phyloP scores from a whole-genome alignment of 179 eudicot genomes.

The Drosera spatulata region DNA sequence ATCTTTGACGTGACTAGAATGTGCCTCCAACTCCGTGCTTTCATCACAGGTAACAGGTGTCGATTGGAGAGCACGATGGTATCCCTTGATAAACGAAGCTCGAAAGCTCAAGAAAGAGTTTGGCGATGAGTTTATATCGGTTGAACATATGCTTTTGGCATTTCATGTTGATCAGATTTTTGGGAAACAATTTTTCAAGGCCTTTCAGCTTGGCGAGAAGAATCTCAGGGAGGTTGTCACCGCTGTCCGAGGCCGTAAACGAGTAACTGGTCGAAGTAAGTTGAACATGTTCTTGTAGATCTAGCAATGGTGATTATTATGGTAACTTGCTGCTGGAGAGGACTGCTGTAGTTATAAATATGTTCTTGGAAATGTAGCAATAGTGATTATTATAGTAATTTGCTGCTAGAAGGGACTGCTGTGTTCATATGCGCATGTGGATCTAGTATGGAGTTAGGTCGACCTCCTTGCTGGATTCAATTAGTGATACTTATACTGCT shows the following conservation, averaged over 20 bases:
- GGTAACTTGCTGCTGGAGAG: too few species aligned
- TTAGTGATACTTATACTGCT: too few species aligned
- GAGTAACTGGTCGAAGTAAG: conserved; percentile 93
- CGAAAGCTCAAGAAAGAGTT: conserved; percentile 67
- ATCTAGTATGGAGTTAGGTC: too few species aligned
- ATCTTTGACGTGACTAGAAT: neutral
- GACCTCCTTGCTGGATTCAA: too few species aligned
- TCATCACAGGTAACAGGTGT: conserved; percentile 63
- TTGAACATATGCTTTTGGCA: conserved; percentile 83
- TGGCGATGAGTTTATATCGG: conserved; percentile 89
- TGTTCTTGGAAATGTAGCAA: too few species aligned
- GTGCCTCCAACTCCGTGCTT: neutral
- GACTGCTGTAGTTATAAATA: too few species aligned
- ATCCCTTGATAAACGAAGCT: conserved; percentile 66
- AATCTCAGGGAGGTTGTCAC: conserved; percentile 73
- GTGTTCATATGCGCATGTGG: too few species aligned
- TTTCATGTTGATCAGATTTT: conserved; percentile 69
- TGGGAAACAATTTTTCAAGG: conserved; percentile 63
- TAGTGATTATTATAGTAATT: too few species aligned
- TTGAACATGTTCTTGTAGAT: neutral
- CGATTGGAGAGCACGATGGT: conserved; percentile 52
- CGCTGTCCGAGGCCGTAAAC: conserved; percentile 88
- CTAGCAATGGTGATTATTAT: too few species aligned
- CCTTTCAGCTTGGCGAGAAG: conserved; percentile 63
- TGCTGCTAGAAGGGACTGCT: too few species aligned